Base-by-base conservation (phyloP, 768 basidiomycete species). In the Auriculariales sp. region DNA sequence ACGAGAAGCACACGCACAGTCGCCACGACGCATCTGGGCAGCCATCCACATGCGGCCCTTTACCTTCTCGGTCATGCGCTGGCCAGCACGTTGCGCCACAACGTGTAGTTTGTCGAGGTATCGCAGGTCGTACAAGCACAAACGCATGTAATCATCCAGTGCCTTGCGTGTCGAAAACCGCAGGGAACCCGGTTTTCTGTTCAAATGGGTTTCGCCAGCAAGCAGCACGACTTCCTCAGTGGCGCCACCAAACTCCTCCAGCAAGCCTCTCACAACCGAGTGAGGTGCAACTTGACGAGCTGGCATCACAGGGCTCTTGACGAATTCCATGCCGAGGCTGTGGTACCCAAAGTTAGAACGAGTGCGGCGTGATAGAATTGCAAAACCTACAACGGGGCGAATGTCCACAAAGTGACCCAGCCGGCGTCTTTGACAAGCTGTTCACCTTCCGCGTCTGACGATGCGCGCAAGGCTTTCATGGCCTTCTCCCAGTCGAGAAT, bases 1-100 rank as follows among this genome's bases (percentile, higher is more conserved):
- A 46, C 7, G 4, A n/a, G n/a, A n/a, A n/a, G n/a, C n/a, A n/a
- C n/a, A 55, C 65, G 61, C 46, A 70, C 67, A 70, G 39, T 70
- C 68, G 42, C 68, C 68, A 24, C 68, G 65, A 17, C 68, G 67
- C 69, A 71, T 70, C 39, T 70, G 68, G 5, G 63, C 66, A 11
- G 59, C 64, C 66, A 70, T 66, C 69, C 68, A 70, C 55, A 64
- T 58, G 4, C 66, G 60, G 14, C 66, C 67, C 5, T 47, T 17
- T 17, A 46, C 46, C 19, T 29, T 29, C 6, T 50, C 42, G 15
- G 17, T 28, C 52, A 53, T 50, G 28, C 52, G 39, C 27, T 28
- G 6, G 19, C 32, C 49, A 6, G 39, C 27, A 12, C 45, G 30
- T 15, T 46, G 28, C n/a, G 52, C 52, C 7, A 53, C 44, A 10